Conservation (phyloP, 2,329 filamentous ascomycete genomes). For the Trichoderma hamatum region DNA sequence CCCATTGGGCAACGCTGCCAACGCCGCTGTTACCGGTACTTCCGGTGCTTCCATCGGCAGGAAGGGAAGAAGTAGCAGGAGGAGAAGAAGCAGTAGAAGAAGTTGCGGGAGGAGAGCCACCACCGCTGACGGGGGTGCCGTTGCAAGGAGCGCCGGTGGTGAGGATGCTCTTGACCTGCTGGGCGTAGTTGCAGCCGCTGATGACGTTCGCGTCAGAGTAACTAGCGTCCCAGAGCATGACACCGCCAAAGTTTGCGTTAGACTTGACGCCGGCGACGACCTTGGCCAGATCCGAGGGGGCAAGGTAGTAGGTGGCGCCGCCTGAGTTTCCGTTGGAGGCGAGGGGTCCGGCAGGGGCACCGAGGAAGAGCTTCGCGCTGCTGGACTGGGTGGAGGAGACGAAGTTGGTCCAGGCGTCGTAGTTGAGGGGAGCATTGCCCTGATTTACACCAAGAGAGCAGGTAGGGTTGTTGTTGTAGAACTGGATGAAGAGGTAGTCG, state of each 20-base stretch:
- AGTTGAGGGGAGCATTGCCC: conserved; percentile 40
- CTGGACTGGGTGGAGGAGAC: conserved; percentile 35
- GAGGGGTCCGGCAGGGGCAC: conserved; percentile 37
- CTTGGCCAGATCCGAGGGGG: conserved; percentile 31
- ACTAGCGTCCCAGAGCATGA: conserved; percentile 18
- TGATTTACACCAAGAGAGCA: conserved; percentile 20
- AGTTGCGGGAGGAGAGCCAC: not conserved
- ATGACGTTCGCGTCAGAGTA: conserved; percentile 5
- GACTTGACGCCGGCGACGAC: conserved; percentile 4
- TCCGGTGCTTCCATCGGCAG: not conserved
- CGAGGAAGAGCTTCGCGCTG: conserved; percentile 42
- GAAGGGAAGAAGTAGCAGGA: not conserved
- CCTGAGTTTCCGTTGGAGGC: conserved; percentile 31
- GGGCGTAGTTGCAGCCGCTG: conserved; percentile 11
- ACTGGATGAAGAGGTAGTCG: conserved; percentile 46
- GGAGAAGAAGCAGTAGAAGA: conserved; percentile 32
- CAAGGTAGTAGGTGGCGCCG: conserved; percentile 36
- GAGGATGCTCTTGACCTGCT: conserved; percentile 22
- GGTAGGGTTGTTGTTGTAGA: conserved; percentile 48
- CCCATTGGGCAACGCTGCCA: conserved; percentile 18
- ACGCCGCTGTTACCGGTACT: too few species aligned
- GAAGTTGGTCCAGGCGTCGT: conserved; percentile 38
- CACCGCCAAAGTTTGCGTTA: conserved; percentile 1
- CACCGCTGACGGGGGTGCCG: not conserved
- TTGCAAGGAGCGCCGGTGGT: conserved; percentile 8